Evolutionary conservation across 2,329 filamentous ascomycete genomes (phyloP).

Genomic region (Aspergillus fructus): DNA sequence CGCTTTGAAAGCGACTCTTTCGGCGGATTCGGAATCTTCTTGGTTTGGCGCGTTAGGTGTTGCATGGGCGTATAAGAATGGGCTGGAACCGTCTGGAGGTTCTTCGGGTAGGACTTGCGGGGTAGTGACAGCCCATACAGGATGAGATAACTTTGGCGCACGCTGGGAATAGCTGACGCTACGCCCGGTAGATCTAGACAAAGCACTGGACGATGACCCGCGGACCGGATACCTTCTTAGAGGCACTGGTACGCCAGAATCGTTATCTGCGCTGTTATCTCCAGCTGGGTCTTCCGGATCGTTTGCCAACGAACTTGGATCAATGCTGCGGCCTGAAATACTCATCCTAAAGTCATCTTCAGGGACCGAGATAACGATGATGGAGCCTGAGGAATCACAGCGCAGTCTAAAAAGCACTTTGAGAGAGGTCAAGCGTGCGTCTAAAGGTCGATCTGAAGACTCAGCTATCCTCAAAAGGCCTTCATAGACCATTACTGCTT

Average conservation of each 20-base stretch:
- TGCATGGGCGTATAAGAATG: conserved; percentile 51
- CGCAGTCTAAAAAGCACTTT: conserved; percentile 79
- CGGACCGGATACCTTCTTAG: conserved; percentile 32
- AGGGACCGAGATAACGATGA: conserved; percentile 68
- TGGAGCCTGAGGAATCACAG: conserved; percentile 74
- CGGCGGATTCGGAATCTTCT: conserved; percentile 24
- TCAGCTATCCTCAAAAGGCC: conserved; percentile 64
- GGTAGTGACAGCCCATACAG: conserved; percentile 60
- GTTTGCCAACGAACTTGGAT: conserved; percentile 46
- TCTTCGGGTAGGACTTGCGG: conserved; percentile 55
- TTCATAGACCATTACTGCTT: conserved; percentile 63
- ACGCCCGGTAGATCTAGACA: conserved; percentile 34
- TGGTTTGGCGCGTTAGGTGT: conserved; percentile 35
- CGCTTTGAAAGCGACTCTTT: conserved; percentile 56
- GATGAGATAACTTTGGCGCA: conserved; percentile 38
- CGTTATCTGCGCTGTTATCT: conserved; percentile 36
- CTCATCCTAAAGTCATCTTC: conserved; percentile 74
- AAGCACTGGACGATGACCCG: conserved; percentile 27
- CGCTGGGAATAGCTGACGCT: conserved; percentile 34
- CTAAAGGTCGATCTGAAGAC: conserved; percentile 60
- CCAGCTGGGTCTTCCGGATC: conserved; percentile 44
- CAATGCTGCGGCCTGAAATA: conserved; percentile 64
- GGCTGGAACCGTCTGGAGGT: conserved; percentile 49
- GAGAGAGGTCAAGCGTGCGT: conserved; percentile 71
- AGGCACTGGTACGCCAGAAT: conserved; percentile 32